Evolutionary conservation across 78 protist genomes (phyloP), one percentile per base, ranked within the genome.

Genomic region (Bigelowiella natans): DNA sequence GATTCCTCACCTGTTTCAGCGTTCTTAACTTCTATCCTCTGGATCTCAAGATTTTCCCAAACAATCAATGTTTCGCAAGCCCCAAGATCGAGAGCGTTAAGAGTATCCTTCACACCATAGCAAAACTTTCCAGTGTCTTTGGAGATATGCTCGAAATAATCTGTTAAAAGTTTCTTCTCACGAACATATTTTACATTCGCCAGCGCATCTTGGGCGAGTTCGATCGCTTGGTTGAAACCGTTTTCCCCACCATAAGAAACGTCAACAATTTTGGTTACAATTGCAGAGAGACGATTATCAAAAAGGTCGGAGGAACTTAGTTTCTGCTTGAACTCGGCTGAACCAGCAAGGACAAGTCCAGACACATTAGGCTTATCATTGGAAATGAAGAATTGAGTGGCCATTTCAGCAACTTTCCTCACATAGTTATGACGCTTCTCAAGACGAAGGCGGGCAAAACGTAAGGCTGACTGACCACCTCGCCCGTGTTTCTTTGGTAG

Each of bases 171-270:
- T 93, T 96, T 95, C 97, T 98, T 97, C 93, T 99, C 99, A 91
- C 97, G 94, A 36, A 99, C 87, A 86, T 98, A 96, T 94, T 97
- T 97, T 86, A 98, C 99, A 89, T 95, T 94, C 31, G 95, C 73
- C 28, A 99, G 93, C 1, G 90, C 40, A 82, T 98, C 99, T 0
- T 90, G 92, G 0, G 97, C 39, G n/a, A 96, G 90, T 63, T 98
- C 99, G 64, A 99, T 99, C 34, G 99, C 99, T 95, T 95, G 98
- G 95, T 96, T 98, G 97, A 99, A 96, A 36, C 99, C 99, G 94
- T 94, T 96, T 91, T 98, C 99, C 28, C 97, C 98, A 11, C 98
- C 98, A 88, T 96, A 96, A 1, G 97, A 94, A 11, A 95, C 94
- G 86, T 96, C 99, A 63, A 96, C 97, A n/a, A 96, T 40, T 93